These are phyloP conservation scores for Arachnomyces sp. DNA, from an alignment of 2,329 filamentous ascomycete genomes.

Conservation along the genomic window DNA sequence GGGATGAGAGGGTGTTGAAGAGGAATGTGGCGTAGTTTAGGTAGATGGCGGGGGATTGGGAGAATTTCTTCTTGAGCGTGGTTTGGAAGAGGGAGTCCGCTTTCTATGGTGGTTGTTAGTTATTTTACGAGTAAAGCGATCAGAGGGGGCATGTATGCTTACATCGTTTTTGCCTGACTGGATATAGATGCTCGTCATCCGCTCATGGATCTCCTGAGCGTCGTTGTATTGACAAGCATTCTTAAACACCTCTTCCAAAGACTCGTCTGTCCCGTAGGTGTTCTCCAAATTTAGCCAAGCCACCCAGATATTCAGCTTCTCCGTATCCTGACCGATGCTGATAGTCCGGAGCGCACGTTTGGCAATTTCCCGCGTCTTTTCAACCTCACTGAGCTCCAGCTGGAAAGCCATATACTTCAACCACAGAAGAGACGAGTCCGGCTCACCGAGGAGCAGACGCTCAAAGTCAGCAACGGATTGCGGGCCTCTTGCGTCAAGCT, in stretches of 20 bases:
- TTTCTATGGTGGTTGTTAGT: constrained; percentile 49
- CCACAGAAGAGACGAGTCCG: constrained; percentile 90
- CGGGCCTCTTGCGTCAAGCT: constrained; percentile 79
- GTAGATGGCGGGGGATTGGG: constrained; percentile 72
- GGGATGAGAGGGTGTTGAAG: constrained; percentile 60
- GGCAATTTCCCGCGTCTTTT: constrained; percentile 79
- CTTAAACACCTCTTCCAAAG: constrained; percentile 78
- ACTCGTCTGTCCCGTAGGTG: constrained; percentile 75
- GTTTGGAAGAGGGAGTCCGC: constrained; percentile 80
- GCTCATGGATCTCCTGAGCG: constrained; percentile 77
- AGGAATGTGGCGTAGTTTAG: constrained; percentile 92
- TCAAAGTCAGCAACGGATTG: constrained; percentile 90
- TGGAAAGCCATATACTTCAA: constrained; percentile 99
- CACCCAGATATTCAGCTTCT: constrained; percentile 94
- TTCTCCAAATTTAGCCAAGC: constrained; percentile 92
- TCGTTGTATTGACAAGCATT: constrained; percentile 92
- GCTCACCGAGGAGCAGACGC: constrained; percentile 80
- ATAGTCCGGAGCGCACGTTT: constrained; percentile 88
- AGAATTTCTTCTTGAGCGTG: constrained; percentile 86
- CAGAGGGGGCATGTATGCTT: constrained; percentile 31
- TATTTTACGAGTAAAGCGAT: background rate
- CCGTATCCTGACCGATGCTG: constrained; percentile 78
- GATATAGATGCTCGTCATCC: constrained; percentile 89
- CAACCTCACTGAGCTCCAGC: constrained; percentile 79
- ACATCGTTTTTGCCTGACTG: constrained; percentile 78